Conservation (phyloP, 1,284 basidiomycete species). For the Trichosporon ovoides region DNA sequence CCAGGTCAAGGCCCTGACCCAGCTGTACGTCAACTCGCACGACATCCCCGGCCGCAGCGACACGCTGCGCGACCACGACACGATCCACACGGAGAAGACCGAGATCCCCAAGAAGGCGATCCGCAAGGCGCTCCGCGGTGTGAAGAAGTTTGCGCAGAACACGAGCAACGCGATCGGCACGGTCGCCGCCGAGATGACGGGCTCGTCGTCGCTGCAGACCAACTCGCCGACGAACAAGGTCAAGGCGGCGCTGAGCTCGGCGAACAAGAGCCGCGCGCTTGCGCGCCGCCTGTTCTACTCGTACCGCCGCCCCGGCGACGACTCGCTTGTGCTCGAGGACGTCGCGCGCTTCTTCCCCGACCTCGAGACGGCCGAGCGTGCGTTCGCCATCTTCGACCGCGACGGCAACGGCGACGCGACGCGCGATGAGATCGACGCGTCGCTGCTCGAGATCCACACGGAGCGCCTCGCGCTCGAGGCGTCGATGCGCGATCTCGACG, state of each 20-base stretch:
- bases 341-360: slow-evolving; percentile 68
- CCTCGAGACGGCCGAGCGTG: slow-evolving; percentile 60
- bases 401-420: slow-evolving; percentile 74
- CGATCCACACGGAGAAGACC: slow-evolving; percentile 47
- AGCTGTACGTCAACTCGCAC: slow-evolving; percentile 70
- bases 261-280: slow-evolving; percentile 77
- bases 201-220: slow-evolving; percentile 73
- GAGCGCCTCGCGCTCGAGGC: slow-evolving; percentile 78
- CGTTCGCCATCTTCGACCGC: slow-evolving; percentile 74
- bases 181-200: slow-evolving; percentile 52
- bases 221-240: slow-evolving; percentile 81
- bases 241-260: slow-evolving; percentile 67
- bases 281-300: slow-evolving; percentile 83
- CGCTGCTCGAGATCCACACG: slow-evolving; percentile 75
- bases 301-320: slow-evolving; percentile 62
- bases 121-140: slow-evolving; percentile 66
- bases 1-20: slow-evolving; percentile 66
- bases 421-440: slow-evolving; percentile 69
- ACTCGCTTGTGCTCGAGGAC: slow-evolving; percentile 63
- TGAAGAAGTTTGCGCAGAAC: slow-evolving; percentile 66
- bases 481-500: slow-evolving; percentile 86
- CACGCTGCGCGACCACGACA: slow-evolving; percentile 54
- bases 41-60: slow-evolving; percentile 66
- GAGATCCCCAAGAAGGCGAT: slow-evolving; percentile 61
- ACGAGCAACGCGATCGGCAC: slow-evolving; percentile 78